Percentiles rank a stretch among this genome's conserved stretches.
Conservation (phyloP, 1,139 yeast genomes). For the Blastobotrys indianensis region DNA sequence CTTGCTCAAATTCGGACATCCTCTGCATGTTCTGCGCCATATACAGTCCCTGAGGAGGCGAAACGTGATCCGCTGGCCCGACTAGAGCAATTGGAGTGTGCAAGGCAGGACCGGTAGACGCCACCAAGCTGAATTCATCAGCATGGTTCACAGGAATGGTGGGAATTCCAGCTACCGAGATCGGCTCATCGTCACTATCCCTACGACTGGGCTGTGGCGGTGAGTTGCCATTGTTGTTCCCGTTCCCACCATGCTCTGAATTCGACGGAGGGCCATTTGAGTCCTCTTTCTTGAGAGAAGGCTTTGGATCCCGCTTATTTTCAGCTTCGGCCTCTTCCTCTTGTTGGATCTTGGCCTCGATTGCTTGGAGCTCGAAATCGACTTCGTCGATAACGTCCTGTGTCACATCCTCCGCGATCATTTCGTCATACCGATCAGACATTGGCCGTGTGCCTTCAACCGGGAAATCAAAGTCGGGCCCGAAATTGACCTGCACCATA, state of each 20-base stretch:
- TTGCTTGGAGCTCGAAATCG: constrained; percentile 57
- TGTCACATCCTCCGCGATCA: constrained; percentile 71
- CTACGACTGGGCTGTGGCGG: neutral
- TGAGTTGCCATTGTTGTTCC: neutral
- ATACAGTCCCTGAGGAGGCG: neutral
- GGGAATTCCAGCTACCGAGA: constrained; percentile 1
- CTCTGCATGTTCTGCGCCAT: too few species aligned
- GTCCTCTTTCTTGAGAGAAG: too few species aligned
- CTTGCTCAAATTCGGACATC: too few species aligned
- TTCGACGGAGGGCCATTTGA: neutral
- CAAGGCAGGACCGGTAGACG: neutral
- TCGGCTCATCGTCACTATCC: constrained; percentile 1
- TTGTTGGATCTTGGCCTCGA: neutral
- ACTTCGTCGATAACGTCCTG: constrained; percentile 85
- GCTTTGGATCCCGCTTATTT: neutral
- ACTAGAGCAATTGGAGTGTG: neutral
- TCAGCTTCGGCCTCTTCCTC: too few species aligned
- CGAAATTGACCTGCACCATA: constrained; percentile 59
- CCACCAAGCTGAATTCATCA: neutral
- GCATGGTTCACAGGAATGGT: constrained; percentile 7
- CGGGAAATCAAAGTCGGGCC: constrained; percentile 57
- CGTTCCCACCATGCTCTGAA: neutral
- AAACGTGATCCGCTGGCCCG: neutral
- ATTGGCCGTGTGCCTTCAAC: constrained; percentile 39
- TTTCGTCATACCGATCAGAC: constrained; percentile 58